These are phyloP conservation scores for Saturnispora zaruensis DNA, from an alignment of 805 yeast species.

Conservation along the genomic window DNA sequence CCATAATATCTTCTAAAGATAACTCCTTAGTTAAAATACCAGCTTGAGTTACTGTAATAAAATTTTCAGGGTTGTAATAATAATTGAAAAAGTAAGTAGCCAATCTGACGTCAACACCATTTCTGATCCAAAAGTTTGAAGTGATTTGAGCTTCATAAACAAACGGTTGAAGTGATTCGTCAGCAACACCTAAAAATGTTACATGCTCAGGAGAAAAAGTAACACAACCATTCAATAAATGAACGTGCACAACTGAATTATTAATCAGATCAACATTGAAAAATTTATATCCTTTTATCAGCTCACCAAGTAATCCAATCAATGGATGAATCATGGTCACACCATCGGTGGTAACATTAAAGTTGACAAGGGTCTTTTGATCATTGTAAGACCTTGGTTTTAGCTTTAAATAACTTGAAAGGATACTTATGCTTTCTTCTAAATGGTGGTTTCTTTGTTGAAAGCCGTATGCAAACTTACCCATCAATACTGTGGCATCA, in stretches of 20 bases:
- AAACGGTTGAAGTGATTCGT: conserved; percentile 49
- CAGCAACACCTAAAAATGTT: conserved; percentile 36
- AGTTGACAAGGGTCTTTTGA: conserved; percentile 3
- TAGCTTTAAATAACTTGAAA: conserved; percentile 27
- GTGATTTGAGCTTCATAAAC: conserved; percentile 56
- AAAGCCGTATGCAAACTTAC: conserved; percentile 20
- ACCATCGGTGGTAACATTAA: conserved; percentile 35
- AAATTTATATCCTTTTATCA: conserved; percentile 31
- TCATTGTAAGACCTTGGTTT: background rate
- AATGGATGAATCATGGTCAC: conserved; percentile 55
- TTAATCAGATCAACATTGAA: conserved; percentile 16
- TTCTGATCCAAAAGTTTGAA: conserved; percentile 66
- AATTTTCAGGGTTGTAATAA: conserved; percentile 29
- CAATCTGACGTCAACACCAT: conserved; percentile 39
- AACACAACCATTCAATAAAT: conserved; percentile 1
- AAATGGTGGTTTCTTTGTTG: conserved; percentile 16
- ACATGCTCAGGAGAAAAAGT: conserved; percentile 10
- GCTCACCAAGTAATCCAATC: conserved; percentile 44
- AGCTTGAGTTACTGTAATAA: conserved; percentile 39
- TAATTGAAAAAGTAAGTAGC: conserved; percentile 18
- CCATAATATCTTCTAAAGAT: conserved; percentile 33
- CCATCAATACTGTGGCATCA: conserved; percentile 20
- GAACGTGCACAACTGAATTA: conserved; percentile 11
- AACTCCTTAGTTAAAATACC: conserved; percentile 30
- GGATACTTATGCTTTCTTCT: conserved; percentile 30